Evolutionary conservation across 768 basidiomycete species (phyloP), one percentile per base, ranked within the genome.

Genomic region (Trametes coccinea): DNA sequence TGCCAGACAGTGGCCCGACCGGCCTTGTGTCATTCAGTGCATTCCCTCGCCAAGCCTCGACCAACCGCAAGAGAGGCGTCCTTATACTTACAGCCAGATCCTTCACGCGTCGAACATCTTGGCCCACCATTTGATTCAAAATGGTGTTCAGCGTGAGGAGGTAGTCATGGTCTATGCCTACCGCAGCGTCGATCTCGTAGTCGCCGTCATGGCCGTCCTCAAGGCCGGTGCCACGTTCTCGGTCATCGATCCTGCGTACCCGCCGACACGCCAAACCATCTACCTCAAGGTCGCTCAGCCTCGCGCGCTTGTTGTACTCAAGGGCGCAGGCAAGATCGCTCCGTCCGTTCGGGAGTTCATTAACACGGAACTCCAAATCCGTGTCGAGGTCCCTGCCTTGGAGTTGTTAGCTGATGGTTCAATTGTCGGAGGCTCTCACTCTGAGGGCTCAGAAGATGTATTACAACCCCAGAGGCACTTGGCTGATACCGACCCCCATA

Each of bases 111-210:
- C 90, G 1, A 98, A 98, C 71, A 80, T 95, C 33, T 82, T 99
- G 10, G 89, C 96, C 0, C 95, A 98, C 70, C 86, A 95, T 68
- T 83, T 99, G 61, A 77, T 98, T 43, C 84, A 87, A 65, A 85
- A 85, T 13, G 97, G 97, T 5, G 77, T 99, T 4, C 82, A 95
- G 73, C 80, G 93, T 37, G 96, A 95, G 70, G 97, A 99, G 65
- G 94, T 98, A 17, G 94, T 98, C 55, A 98, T 96, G 89, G 90
- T 99, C 17, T 99, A 98, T 70, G 96, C 96, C 2, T 88, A 97
- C 69, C 85, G 97, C 37, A 93, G 92, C 66, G 95, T 98, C 49
- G 96, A 99, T 73, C 87, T 99, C 54, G 92, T 97, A 2, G 91
- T 98, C 3, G 95, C 96, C 5, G 94, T 98, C 7, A 92, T 99